Base-by-base conservation (phyloP, 2,329 filamentous ascomycete species). In the Colletotrichum ledebouriae region DNA sequence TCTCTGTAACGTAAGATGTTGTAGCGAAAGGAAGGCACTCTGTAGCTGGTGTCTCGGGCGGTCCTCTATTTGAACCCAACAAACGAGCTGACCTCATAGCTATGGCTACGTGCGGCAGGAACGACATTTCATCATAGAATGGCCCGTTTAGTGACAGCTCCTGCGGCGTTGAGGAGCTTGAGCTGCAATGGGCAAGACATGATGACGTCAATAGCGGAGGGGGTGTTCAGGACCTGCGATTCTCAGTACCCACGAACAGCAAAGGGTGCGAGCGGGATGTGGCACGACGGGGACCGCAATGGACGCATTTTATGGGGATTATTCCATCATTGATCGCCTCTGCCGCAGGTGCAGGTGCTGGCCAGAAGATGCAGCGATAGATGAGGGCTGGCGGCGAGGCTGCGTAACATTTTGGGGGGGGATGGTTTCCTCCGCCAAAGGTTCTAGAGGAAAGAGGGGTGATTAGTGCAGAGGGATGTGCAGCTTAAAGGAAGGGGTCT, bases 111-210 rank as follows among this genome's bases (percentile, higher is more conserved):
- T 59, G 55, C 47, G 44, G 55, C 56, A 69, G 49, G 66, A 46
- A 69, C 56, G 61, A 49, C 29, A 69, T 69, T 69, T 69, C 66
- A 69, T 69, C 66, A 69, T 69, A 50, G 66, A 66, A 49, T 47
- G 29, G 25, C 55, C 34, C 56, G 49, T 56, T 66, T 44, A 20
- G 41, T 44, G 22, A 42, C 39, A 29, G 52, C 61, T 42, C 42
- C 33, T 25, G 46, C 59, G 25, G 44, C 53, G 47, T 42, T 41
- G 47, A 34, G 59, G 59, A 63, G 60, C 39, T 61, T 53, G 63
- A 62, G 58, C 33, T 44, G 62, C 20, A 53, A 60, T 66, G 15
- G 22, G 62, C 66, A 42, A 69, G 66, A 69, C 66, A 69, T 69
- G 39, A 66, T 69, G 66, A 69, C 66, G 66, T 69, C 66, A 69